Evolutionary conservation across 371 early-diverging fungal genomes (phyloP), one percentile per base, ranked within the genome.

Genomic region (Haplosporangium sp.): DNA sequence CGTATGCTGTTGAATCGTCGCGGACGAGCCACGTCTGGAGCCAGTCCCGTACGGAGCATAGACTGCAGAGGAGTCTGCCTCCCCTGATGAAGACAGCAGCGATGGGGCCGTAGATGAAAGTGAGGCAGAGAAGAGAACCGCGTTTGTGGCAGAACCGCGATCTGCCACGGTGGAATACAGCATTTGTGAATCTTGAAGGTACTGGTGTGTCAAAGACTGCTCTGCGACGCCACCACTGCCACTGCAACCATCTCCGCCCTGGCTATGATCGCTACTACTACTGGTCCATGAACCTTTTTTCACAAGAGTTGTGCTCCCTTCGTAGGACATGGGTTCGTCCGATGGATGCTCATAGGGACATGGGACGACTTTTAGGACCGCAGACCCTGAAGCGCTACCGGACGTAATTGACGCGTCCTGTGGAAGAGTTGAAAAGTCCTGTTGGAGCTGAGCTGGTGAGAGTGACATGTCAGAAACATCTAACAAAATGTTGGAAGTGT

Each of bases 391-490:
- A 46, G 46, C 46, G 16, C 12, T 12, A 20, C 36, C 14, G 45
- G 46, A 29, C 14, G 29, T 10, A 46, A 12, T 46, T 46, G 46
- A 46, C 46, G 29, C 29, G 29, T 29, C 29, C 29, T 29, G 29
- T 29, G 29, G 29, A 29, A 29, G 4, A 4, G 29, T 29, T 29
- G 4, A 29, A 29, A 29, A 29, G 29, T 29, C 29, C 29, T 29
- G 29, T 4, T 46, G 59, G 45, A 36, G 7, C 59, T 43, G 46
- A 5, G 29, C 16, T 29, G 59, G 46, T 0, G 59, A 59, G 46
- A 59, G 47, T 1, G 59, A 59, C 46, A 59, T 45, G 29, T 59
- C 59, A 0, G 46, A 14, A n/a, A 46, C 59, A 59, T 59, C 59
- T 29, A 45, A n/a, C 45, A 59, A 7, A n/a, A 59, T 58, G 29